Conservation (phyloP, 1,284 basidiomycete genomes). For the Ceratobasidium theobromae region DNA sequence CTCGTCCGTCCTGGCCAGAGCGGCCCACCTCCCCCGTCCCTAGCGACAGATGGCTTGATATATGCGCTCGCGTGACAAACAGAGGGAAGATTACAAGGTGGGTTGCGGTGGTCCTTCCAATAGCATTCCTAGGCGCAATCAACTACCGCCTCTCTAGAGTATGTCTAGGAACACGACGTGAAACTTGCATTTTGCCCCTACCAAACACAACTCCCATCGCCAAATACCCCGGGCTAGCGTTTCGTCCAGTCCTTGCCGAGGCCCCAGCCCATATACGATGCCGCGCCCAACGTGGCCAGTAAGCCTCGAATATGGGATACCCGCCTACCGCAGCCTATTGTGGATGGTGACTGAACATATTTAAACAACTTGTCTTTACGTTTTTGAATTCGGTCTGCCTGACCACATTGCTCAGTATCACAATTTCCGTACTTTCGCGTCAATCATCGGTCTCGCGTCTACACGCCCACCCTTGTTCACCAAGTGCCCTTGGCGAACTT, state of each 20-base stretch:
- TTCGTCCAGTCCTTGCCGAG: conserved; percentile 1
- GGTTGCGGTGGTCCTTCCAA: conserved; percentile 3
- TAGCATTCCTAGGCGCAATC: conserved; percentile 18
- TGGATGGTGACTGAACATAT: neutral
- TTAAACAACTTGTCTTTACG: conserved; percentile 19
- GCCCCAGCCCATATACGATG: conserved; percentile 28
- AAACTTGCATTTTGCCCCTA: conserved; percentile 31
- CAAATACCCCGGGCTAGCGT: neutral
- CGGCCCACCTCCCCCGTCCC: too few relatives aligned
- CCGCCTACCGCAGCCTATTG: too few relatives aligned
- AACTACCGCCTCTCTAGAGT: conserved; percentile 19
- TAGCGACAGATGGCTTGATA: too few relatives aligned
- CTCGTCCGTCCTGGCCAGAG: too few relatives aligned
- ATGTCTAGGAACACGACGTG: conserved; percentile 29
- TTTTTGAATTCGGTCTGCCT: neutral
- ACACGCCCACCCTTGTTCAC: conserved; percentile 33
- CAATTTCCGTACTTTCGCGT: neutral
- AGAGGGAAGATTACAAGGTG: too few relatives aligned
- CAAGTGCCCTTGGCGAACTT: conserved; percentile 31
- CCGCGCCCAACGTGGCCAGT: conserved; percentile 29
- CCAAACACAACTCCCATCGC: neutral
- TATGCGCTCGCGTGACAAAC: too few relatives aligned
- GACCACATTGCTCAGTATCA: neutral
- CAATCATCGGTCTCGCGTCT: conserved; percentile 5
- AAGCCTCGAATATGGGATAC: conserved; percentile 16